Percentiles rank a stretch among this genome's conserved stretches.
Conservation (phyloP, 345 rosid genomes). For the Kandelia obovata region DNA sequence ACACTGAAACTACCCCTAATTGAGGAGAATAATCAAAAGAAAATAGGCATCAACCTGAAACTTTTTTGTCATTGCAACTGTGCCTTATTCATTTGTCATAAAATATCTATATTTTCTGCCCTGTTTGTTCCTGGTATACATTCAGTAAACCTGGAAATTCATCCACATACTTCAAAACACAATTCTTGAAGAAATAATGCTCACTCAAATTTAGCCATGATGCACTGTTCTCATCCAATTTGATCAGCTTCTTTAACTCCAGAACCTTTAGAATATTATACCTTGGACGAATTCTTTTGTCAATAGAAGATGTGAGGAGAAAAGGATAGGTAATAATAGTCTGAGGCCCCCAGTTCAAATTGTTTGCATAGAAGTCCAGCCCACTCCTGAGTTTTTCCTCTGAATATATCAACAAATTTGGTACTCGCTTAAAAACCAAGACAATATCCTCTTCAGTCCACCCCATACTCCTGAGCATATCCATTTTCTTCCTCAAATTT, state of each 20-base stretch:
- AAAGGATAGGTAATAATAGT: constrained; percentile 10
- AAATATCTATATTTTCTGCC: neutral
- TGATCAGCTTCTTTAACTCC: constrained; percentile 27
- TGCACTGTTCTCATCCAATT: neutral
- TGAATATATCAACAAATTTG: neutral
- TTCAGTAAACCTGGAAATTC: constrained; percentile 25
- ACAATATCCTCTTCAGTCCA: constrained; percentile 30
- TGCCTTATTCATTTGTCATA: neutral
- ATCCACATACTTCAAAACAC: constrained; percentile 8
- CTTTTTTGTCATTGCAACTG: neutral
- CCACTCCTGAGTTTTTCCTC: constrained; percentile 10
- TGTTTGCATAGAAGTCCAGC: constrained; percentile 18
- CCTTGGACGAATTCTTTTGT: constrained; percentile 22
- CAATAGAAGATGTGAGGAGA: constrained; percentile 14
- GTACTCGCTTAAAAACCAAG: constrained; percentile 9
- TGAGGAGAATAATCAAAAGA: too few relatives aligned
- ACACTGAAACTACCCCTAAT: too few relatives aligned
- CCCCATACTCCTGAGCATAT: constrained; percentile 26
- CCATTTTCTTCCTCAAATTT: constrained; percentile 22
- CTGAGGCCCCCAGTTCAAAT: constrained; percentile 3
- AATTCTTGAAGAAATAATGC: constrained; percentile 22
- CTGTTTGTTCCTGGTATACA: constrained; percentile 9
- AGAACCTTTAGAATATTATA: constrained; percentile 16
- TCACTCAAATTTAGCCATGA: constrained; percentile 8
- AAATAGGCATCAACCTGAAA: neutral